Conservation (phyloP, 495 filamentous ascomycete genomes). For the Polyplosphaeria fusca region DNA sequence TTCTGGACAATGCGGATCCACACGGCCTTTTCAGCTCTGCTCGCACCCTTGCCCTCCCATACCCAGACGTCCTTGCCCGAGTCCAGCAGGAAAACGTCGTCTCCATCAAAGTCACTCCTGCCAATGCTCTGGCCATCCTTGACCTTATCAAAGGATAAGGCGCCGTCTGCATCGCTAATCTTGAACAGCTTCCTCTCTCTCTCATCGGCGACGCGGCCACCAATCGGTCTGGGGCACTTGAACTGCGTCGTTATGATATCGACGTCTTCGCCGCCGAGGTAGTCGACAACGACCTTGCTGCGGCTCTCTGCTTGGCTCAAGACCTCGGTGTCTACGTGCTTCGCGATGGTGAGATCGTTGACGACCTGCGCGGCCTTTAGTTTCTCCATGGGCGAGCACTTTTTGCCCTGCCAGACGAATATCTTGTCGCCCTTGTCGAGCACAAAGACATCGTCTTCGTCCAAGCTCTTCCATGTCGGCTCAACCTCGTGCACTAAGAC, state of each 20-base stretch:
- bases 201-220: conserved; percentile 5
- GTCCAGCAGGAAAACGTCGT: conserved; percentile 60
- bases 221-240: conserved; percentile 44
- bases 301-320: conserved; percentile 56
- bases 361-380: conserved; percentile 62
- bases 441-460: conserved; percentile 61
- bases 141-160: conserved; percentile 52
- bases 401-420: conserved; percentile 63
- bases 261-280: conserved; percentile 53
- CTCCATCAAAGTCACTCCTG: conserved; percentile 49
- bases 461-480: conserved; percentile 57
- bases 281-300: conserved; percentile 50
- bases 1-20: conserved; percentile 58
- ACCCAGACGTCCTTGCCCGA: conserved; percentile 54
- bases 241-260: conserved; percentile 32
- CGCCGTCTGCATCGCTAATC: conserved; percentile 54
- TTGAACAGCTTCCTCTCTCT: conserved; percentile 51
- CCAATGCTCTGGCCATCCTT: conserved; percentile 48
- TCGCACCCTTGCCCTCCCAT: conserved; percentile 57
- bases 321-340: conserved; percentile 61
- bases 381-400: conserved; percentile 63
- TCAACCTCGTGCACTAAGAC: conserved; percentile 61
- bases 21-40: conserved; percentile 51
- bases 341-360: conserved; percentile 58
- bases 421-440: conserved; percentile 59